phyloP scores from a whole-genome alignment of 306 rosid species.

The Leucaena leucocephala region DNA sequence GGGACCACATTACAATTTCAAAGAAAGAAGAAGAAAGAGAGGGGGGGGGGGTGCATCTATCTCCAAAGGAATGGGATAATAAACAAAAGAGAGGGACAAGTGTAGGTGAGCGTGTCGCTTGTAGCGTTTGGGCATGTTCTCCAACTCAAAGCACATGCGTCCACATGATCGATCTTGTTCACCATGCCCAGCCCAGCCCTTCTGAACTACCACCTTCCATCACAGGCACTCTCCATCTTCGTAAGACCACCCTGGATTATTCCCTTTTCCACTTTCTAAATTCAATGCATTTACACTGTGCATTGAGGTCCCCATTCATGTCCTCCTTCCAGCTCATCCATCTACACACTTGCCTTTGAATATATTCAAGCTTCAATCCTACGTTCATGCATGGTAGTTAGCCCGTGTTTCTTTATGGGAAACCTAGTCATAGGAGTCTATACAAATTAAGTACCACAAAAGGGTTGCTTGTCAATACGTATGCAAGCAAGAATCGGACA shows the following conservation, averaged over 20 bases:
- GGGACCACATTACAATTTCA: constrained; percentile 44
- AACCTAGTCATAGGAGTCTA: constrained; percentile 48
- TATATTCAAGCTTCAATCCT: constrained; percentile 18
- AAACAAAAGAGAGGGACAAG: constrained; percentile 51
- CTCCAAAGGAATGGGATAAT: constrained; percentile 61
- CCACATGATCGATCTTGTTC: constrained; percentile 74
- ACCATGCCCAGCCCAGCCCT: constrained; percentile 21
- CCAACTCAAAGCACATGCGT: constrained; percentile 79
- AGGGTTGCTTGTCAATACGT: constrained; percentile 57
- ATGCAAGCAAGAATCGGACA: constrained; percentile 61
- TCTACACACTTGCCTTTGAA: background rate
- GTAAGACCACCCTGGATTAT: constrained; percentile 93
- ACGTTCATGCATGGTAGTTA: constrained; percentile 45
- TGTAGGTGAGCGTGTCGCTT: constrained; percentile 48
- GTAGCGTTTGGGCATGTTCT: constrained; percentile 83
- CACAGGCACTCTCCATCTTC: constrained; percentile 54
- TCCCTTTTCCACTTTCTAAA: constrained; percentile 68
- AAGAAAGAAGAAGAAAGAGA: too few species aligned
- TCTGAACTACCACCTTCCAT: constrained; percentile 63
- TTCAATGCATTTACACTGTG: constrained; percentile 56
- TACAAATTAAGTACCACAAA: constrained; percentile 25
- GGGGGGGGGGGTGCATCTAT: background rate
- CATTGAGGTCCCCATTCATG: constrained; percentile 37
- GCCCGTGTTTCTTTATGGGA: constrained; percentile 72
- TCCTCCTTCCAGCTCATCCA: constrained; percentile 67